phyloP scores from a whole-genome alignment of 108 stramenopile species.

The Cyclotella kingstonii region DNA sequence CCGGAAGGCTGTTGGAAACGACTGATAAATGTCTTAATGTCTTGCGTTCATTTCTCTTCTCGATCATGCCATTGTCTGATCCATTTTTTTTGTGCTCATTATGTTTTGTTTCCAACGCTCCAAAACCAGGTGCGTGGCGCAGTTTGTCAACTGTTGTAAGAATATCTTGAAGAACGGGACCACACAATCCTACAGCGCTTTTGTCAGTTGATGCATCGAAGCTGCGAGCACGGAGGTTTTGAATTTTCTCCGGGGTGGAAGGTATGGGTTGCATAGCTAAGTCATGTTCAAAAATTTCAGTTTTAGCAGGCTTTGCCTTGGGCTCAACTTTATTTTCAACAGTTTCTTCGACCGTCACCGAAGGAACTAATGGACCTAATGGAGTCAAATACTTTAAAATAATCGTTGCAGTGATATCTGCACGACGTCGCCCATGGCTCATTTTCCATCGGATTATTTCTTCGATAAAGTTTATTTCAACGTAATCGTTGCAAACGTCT shows the following conservation, averaged over 20 bases:
- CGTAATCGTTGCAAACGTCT: conserved; percentile 56
- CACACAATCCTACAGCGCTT: conserved; percentile 46
- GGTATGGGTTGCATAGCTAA: conserved; percentile 20
- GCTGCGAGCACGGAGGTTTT: conserved; percentile 16
- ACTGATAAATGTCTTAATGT: conserved; percentile 11
- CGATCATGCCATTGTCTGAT: no score
- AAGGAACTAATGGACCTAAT: background rate
- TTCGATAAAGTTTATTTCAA: conserved; percentile 75
- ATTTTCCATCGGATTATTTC: conserved; percentile 61
- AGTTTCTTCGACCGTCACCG: no score
- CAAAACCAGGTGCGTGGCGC: conserved; percentile 18
- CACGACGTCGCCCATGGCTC: conserved; percentile 43
- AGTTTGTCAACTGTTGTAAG: conserved; percentile 13
- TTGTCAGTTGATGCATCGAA: conserved; percentile 12
- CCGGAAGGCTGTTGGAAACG: conserved; percentile 22
- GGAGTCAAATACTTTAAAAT: conserved; percentile 21
- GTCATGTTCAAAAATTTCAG: conserved; percentile 55
- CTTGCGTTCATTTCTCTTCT: background rate
- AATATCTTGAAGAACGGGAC: conserved; percentile 24
- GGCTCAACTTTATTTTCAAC: conserved; percentile 17
- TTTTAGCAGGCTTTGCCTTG: conserved; percentile 24
- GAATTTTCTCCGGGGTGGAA: conserved; percentile 10
- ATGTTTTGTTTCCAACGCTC: no score
- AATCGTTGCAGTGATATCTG: conserved; percentile 46
- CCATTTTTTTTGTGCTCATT: no score